These are phyloP conservation scores for Alternaria brassicae DNA, from an alignment of 2,329 filamentous ascomycete genomes.

Conservation along the genomic window DNA sequence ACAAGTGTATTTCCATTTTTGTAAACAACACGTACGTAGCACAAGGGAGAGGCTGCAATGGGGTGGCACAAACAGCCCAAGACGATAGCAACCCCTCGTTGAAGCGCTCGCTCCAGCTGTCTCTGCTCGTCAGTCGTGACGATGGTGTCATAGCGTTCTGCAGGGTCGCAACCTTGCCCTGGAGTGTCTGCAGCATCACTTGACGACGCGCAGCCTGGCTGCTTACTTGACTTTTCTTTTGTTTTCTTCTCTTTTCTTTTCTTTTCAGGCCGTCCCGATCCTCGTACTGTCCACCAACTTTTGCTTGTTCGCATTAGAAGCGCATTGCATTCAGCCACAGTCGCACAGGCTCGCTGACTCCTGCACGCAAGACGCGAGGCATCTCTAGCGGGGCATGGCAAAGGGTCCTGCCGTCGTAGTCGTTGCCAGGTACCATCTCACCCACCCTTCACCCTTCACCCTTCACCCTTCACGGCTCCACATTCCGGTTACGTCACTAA, in stretches of 20 bases:
- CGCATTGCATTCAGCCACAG: conserved; percentile 16
- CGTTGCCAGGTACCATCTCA: conserved; percentile 54
- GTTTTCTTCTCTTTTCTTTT: not conserved
- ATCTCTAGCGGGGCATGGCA: conserved; percentile 45
- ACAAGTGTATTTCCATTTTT: conserved; percentile 6
- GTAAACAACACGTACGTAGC: conserved; percentile 19
- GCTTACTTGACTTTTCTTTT: not conserved
- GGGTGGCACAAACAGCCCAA: not conserved
- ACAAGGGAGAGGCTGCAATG: conserved; percentile 4
- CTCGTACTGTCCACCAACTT: not conserved
- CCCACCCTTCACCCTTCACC: not conserved
- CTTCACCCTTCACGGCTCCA: conserved; percentile 4
- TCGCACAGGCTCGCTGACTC: conserved; percentile 13
- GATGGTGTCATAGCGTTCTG: conserved; percentile 33
- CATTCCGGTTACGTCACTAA: conserved; percentile 22
- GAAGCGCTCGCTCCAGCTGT: not conserved
- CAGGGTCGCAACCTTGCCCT: conserved; percentile 21
- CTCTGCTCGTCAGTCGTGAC: conserved; percentile 10
- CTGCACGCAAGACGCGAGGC: conserved; percentile 23
- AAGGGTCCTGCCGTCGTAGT: conserved; percentile 59
- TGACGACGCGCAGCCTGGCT: conserved; percentile 5
- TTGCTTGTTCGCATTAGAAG: not conserved
- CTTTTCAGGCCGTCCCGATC: not conserved
- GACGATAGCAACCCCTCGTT: not conserved
- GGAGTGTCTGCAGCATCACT: conserved; percentile 12